Conservation (phyloP, 495 filamentous ascomycete genomes). For the Coniosporium apollinis region DNA sequence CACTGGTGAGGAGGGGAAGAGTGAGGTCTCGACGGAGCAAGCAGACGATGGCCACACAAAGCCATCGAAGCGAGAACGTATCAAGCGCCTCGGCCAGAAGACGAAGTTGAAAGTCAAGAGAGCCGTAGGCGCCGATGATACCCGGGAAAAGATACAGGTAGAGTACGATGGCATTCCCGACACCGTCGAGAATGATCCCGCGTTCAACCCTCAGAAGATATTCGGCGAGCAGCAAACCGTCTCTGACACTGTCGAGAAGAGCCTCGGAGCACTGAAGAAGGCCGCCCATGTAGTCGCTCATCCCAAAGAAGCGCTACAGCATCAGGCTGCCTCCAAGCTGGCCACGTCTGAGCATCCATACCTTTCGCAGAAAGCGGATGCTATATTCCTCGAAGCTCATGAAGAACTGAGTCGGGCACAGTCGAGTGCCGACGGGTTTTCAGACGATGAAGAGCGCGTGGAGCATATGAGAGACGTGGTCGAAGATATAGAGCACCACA, state of each 20-base stretch:
- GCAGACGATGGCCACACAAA: not conserved
- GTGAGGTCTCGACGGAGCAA: too few relatives aligned
- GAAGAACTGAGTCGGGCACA: slow-evolving; percentile 8
- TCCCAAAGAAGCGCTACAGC: slow-evolving; percentile 3
- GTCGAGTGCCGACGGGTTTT: not conserved
- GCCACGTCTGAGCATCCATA: slow-evolving; percentile 10
- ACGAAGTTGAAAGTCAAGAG: not conserved
- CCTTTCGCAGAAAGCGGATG: slow-evolving; percentile 6
- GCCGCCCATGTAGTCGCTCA: slow-evolving; percentile 3
- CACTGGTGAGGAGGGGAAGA: too few relatives aligned
- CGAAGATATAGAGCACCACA: slow-evolving; percentile 8
- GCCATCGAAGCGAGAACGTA: slow-evolving; percentile 1
- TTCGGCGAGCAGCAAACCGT: not conserved
- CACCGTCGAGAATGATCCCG: not conserved
- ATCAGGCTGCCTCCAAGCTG: slow-evolving; percentile 1
- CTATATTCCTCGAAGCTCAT: slow-evolving; percentile 10
- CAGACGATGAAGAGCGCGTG: not conserved
- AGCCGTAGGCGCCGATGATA: not conserved
- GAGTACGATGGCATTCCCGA: not conserved
- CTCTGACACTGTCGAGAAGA: not conserved
- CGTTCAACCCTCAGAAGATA: not conserved
- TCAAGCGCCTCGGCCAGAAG: not conserved
- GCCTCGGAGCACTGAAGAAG: not conserved
- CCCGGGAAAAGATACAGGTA: not conserved
- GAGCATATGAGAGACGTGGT: slow-evolving; percentile 2